A percentile compares a stretch with the other conserved stretches of the same genome.
These are phyloP conservation scores for Picea abies DNA, from an alignment of 83 land plant species.

Conservation along the genomic window DNA sequence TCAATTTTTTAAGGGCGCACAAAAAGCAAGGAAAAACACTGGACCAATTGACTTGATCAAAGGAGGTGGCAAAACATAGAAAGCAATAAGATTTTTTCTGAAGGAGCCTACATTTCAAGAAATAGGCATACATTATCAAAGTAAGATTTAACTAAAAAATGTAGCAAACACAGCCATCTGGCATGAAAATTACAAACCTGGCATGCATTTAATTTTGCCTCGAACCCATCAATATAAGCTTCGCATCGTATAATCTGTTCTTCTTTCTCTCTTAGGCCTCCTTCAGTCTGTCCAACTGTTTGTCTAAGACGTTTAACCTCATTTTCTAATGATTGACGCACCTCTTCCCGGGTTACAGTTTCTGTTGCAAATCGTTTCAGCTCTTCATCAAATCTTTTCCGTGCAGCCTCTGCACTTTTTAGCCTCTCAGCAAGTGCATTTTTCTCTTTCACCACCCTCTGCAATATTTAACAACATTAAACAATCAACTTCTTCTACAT, in stretches of 20 bases:
- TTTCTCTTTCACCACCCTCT: constrained; percentile 59
- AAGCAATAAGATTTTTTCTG: background rate
- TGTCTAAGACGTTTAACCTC: constrained; percentile 49
- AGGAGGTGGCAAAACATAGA: background rate
- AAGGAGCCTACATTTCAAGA: background rate
- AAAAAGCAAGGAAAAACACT: background rate
- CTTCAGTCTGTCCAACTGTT: constrained; percentile 60
- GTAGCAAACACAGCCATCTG: background rate
- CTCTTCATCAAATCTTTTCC: constrained; percentile 51
- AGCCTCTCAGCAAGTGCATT: constrained; percentile 56
- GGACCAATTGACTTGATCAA: background rate
- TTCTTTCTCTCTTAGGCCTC: constrained; percentile 52
- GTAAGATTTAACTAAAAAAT: background rate
- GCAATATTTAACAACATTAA: constrained; percentile 9
- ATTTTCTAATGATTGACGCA: constrained; percentile 52
- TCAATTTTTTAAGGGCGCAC: background rate
- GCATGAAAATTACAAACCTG: constrained; percentile 28
- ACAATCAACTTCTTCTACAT: background rate
- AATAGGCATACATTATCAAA: background rate
- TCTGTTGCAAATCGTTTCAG: constrained; percentile 50
- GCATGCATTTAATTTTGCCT: constrained; percentile 49
- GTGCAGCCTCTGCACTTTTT: constrained; percentile 48
- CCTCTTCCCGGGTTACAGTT: constrained; percentile 46
- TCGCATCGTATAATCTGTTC: constrained; percentile 49
- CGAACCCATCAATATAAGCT: constrained; percentile 44